Conservation (phyloP, 2,329 filamentous ascomycete genomes). For the Chalara sp. region DNA sequence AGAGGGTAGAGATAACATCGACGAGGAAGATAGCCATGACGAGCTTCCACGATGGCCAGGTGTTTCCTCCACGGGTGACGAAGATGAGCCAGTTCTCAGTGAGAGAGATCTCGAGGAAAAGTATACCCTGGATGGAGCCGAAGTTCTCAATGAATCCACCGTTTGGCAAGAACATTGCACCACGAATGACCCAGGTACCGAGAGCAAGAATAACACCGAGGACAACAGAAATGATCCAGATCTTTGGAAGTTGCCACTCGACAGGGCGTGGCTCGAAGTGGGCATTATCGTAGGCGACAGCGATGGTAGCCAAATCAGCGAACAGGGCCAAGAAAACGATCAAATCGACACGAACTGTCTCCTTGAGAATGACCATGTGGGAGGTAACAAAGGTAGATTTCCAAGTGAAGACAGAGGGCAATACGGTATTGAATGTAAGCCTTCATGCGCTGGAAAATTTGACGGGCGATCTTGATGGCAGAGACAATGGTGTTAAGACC, state of each 20-base stretch:
- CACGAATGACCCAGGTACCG: conserved; percentile 69
- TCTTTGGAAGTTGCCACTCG: conserved; percentile 77
- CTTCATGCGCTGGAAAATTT: conserved; percentile 97
- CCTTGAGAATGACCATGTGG: conserved; percentile 71
- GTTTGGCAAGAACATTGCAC: conserved; percentile 59
- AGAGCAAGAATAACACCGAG: conserved; percentile 62
- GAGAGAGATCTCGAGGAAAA: conserved; percentile 67
- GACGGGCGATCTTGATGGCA: conserved; percentile 84
- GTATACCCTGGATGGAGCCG: conserved; percentile 66
- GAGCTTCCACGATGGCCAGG: conserved; percentile 69
- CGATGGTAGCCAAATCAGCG: conserved; percentile 72
- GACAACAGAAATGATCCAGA: conserved; percentile 68
- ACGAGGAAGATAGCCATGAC: conserved; percentile 65
- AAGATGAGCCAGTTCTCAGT: conserved; percentile 78
- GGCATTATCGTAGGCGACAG: conserved; percentile 73
- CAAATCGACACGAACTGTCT: conserved; percentile 64
- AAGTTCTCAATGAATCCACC: conserved; percentile 72
- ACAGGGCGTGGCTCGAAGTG: conserved; percentile 69
- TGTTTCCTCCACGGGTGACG: conserved; percentile 66
- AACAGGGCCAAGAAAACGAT: conserved; percentile 77
- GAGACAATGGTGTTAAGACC: conserved; percentile 90
- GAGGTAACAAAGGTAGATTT: conserved; percentile 71
- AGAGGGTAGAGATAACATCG: conserved; percentile 65
- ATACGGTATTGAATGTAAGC: conserved; percentile 95
- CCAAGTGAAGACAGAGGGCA: conserved; percentile 81